phyloP scores from a whole-genome alignment of 306 rosid species.

The Hylodesmum podocarpum region DNA sequence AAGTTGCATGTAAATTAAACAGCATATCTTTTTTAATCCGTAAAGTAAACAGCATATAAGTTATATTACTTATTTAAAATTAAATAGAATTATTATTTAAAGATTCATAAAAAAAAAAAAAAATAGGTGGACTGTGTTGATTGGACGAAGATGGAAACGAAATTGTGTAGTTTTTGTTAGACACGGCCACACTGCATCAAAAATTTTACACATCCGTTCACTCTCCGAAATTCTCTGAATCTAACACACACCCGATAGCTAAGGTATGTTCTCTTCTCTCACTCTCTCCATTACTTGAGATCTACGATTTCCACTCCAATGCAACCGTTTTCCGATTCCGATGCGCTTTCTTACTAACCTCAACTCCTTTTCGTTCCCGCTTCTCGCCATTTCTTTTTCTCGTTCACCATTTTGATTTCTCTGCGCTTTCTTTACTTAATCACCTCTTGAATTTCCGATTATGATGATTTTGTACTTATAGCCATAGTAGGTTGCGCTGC shows the following conservation, averaged over 20 bases:
- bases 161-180: background rate
- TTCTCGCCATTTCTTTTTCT: background rate
- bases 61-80: no score
- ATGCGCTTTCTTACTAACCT: background rate
- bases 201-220: background rate
- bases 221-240: constrained; percentile 21
- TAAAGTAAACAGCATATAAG: no score
- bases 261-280: background rate
- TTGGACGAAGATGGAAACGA: background rate
- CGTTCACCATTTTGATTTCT: background rate
- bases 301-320: constrained; percentile 3
- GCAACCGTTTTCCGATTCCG: background rate
- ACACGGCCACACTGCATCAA: background rate
- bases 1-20: no score
- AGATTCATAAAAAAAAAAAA: background rate
- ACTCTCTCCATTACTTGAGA: background rate
- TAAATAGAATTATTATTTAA: no score
- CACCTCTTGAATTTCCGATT: background rate
- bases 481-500: background rate
- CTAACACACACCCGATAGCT: background rate
- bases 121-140: background rate
- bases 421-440: background rate
- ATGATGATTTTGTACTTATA: background rate
- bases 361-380: background rate
- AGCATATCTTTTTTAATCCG: no score